phyloP scores from a whole-genome alignment of 345 rosid species.

The Streptanthus diversifolius region DNA sequence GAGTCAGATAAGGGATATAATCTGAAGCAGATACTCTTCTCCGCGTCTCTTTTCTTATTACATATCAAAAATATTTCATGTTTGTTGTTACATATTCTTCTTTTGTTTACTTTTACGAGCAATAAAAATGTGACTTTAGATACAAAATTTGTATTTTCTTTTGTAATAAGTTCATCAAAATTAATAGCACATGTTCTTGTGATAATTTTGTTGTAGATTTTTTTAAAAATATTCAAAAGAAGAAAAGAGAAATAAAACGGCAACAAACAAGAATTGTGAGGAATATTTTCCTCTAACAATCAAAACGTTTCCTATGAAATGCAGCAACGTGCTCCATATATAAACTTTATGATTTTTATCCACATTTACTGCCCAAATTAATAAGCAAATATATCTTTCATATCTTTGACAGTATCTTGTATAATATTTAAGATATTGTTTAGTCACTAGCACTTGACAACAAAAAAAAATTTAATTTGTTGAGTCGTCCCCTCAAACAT shows the following conservation, averaged over 20 bases:
- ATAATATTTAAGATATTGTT: background rate
- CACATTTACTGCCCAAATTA: conserved; percentile 8
- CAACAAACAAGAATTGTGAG: no score
- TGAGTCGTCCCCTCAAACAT: conserved; percentile 7
- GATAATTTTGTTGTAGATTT: no score
- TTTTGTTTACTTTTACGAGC: background rate
- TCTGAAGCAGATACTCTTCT: background rate
- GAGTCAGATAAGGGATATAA: no score
- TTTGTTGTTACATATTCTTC: background rate
- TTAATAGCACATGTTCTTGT: no score
- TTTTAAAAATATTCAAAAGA: no score
- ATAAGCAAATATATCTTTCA: background rate
- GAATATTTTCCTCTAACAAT: conserved; percentile 7
- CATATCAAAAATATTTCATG: background rate
- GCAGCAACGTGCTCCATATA: background rate
- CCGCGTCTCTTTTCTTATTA: background rate
- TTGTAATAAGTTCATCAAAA: no score
- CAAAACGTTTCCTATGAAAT: background rate
- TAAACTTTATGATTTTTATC: background rate
- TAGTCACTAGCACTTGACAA: background rate
- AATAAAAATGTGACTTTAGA: no score
- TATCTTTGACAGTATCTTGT: background rate
- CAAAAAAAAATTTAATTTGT: background rate
- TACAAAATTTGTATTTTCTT: no score
- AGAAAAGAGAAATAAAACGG: no score